Conservation (phyloP, 331 rosid genomes). For the Dryas integrifolia region DNA sequence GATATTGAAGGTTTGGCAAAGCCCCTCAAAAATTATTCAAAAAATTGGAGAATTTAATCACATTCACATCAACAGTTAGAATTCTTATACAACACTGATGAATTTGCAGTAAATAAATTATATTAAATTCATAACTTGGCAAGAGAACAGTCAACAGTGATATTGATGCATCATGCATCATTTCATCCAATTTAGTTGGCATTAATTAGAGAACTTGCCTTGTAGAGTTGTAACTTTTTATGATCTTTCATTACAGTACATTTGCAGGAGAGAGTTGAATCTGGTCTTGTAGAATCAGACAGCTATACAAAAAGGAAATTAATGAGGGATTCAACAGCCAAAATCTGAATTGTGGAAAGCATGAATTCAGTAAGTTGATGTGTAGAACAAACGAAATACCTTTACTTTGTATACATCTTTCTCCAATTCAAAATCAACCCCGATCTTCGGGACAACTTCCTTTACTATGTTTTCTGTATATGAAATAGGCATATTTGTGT, state of each 20-base stretch:
- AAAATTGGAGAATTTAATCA: neutral
- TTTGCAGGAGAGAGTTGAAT: conserved; percentile 36
- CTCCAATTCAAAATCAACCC: conserved; percentile 38
- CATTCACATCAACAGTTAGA: neutral
- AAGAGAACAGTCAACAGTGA: neutral
- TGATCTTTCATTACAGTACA: conserved; percentile 33
- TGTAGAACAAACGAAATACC: conserved; percentile 29
- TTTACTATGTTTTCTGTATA: conserved; percentile 36
- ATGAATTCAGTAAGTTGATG: neutral
- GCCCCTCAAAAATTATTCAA: neutral
- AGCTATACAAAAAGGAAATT: conserved; percentile 29
- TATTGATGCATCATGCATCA: neutral
- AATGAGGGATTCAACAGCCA: conserved; percentile 8
- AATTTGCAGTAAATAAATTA: neutral
- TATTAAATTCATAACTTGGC: neutral
- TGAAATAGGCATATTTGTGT: conserved; percentile 36
- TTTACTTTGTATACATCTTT: conserved; percentile 41
- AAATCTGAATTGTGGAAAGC: neutral
- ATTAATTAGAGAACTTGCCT: conserved; percentile 33
- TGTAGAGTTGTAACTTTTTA: conserved; percentile 40
- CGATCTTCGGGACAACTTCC: conserved; percentile 29
- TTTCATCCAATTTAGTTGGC: conserved; percentile 6
- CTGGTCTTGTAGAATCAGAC: conserved; percentile 32
- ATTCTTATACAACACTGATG: neutral
- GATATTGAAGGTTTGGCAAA: neutral